These are phyloP conservation scores for Polyporus arcularius DNA, from an alignment of 768 basidiomycete species.

Conservation along the genomic window DNA sequence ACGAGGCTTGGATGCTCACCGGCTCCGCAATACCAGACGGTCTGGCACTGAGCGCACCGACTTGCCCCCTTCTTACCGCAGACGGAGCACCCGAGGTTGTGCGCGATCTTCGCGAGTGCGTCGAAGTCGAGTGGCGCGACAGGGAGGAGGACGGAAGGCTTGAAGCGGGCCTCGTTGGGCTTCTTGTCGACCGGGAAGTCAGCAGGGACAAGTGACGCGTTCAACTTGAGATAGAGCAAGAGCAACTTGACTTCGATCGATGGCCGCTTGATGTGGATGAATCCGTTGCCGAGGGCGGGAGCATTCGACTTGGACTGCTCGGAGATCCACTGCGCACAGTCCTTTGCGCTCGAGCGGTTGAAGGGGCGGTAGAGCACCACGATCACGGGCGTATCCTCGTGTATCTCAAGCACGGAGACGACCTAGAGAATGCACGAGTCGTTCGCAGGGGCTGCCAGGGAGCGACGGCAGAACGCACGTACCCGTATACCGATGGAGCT, in stretches of 20 bases:
- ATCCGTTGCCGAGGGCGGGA: neutral
- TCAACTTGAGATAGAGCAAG: conserved; percentile 34
- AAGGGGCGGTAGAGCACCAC: conserved; percentile 11
- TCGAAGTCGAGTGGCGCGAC: conserved; percentile 36
- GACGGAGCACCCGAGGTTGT: conserved; percentile 37
- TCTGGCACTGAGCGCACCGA: conserved; percentile 37
- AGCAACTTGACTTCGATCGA: conserved; percentile 35
- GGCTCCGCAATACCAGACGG: conserved; percentile 38
- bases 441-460: neutral
- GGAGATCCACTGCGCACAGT: neutral
- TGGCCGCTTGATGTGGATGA: conserved; percentile 1
- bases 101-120: conserved; percentile 37
- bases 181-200: conserved; percentile 27
- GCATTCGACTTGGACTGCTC: neutral
- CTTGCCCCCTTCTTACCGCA: conserved; percentile 38
- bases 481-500: no score
- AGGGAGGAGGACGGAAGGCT: conserved; percentile 38
- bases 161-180: conserved; percentile 25
- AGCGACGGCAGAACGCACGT: no score
- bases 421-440: neutral
- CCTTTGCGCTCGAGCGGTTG: neutral
- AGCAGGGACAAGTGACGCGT: conserved; percentile 32
- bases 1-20: conserved; percentile 29
- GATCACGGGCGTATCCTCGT: conserved; percentile 10
- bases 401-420: conserved; percentile 4